Base-by-base conservation (phyloP, 768 basidiomycete species). In the Auricularia sp. region DNA sequence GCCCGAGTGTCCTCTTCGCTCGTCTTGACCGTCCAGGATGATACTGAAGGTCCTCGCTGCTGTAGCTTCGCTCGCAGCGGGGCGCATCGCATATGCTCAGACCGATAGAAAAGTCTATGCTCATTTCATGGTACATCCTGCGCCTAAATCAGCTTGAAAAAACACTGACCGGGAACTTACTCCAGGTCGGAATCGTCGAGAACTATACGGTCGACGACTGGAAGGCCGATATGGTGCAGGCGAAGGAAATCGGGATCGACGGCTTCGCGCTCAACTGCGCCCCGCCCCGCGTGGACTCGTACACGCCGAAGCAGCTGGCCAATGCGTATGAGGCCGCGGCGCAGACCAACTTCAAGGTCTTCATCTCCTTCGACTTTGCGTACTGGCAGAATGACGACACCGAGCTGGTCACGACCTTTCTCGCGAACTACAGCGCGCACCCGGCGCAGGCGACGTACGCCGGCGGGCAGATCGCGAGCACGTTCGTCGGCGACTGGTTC, bases 331-430 rank as follows among this genome's bases (percentile, higher is more conserved):
- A 59, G 34, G 56, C 56, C 56, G 56, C 56, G 23, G 23, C 5
- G 14, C 56, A 59, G 56, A 59, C 16, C 56, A 34, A 59, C 56
- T 59, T 59, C 56, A 59, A 29, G 23, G 56, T 59, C 34, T 59
- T 59, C 56, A 59, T 59, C 56, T 59, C 56, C 4, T 59, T 59
- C 56, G 56, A 59, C 56, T 59, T 59, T 23, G 56, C 56, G 56
- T 59, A 59, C 34, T 59, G 56, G 56, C 56, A 59, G 56, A 59
- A 59, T 29, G 56, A 59, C 56, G 56, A 59, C 33, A 59, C 56
- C 8, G 56, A 21, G 8, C 23, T 59, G 23, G 23, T 59, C 56
- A 59, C 56, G 29, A 59, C 23, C 56, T 59, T 59, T 29, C 56
- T 59, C 23, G 56, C 56, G 14, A 59, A 59, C 56, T 59, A 59